These are phyloP conservation scores for Grigorovia transvaalensis DNA, from an alignment of 805 yeast genomes.

Conservation along the genomic window DNA sequence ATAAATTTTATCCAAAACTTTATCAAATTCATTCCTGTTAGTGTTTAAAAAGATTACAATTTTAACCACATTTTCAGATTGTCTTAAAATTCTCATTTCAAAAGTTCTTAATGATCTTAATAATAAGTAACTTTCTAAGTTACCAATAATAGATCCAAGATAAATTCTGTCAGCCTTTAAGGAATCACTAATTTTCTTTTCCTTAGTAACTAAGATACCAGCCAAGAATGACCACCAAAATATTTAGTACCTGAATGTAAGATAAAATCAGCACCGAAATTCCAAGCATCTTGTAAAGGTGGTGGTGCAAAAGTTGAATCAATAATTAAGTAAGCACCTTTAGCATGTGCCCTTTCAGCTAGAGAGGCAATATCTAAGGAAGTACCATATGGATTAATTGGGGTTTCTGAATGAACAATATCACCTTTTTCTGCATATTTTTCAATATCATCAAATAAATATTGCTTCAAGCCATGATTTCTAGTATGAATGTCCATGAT, in stretches of 20 bases:
- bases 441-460: slow-evolving; percentile 41
- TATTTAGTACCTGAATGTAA: slow-evolving; percentile 47
- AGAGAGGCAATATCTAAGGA: slow-evolving; percentile 50
- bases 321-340: slow-evolving; percentile 60
- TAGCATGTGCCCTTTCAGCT: slow-evolving; percentile 61
- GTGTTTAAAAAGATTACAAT: slow-evolving; percentile 50
- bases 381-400: slow-evolving; percentile 73
- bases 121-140: slow-evolving; percentile 62
- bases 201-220: slow-evolving; percentile 60
- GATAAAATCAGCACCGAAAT: slow-evolving; percentile 73
- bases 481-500: slow-evolving; percentile 53
- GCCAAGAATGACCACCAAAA: slow-evolving; percentile 81
- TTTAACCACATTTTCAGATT: slow-evolving; percentile 47
- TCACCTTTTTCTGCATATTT: slow-evolving; percentile 46
- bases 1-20: slow-evolving; percentile 32
- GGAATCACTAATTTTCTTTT: slow-evolving; percentile 30
- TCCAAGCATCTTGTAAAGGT: slow-evolving; percentile 70
- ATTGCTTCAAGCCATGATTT: slow-evolving; percentile 43
- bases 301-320: slow-evolving; percentile 94
- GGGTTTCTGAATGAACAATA: slow-evolving; percentile 72
- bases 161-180: background rate
- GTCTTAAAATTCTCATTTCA: slow-evolving; percentile 60
- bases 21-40: slow-evolving; percentile 34
- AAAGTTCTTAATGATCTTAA: too few relatives aligned
- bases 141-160: slow-evolving; percentile 38